These are phyloP conservation scores for Psidium friedrichsthalianum DNA, from an alignment of 345 rosid species.

Conservation along the genomic window DNA sequence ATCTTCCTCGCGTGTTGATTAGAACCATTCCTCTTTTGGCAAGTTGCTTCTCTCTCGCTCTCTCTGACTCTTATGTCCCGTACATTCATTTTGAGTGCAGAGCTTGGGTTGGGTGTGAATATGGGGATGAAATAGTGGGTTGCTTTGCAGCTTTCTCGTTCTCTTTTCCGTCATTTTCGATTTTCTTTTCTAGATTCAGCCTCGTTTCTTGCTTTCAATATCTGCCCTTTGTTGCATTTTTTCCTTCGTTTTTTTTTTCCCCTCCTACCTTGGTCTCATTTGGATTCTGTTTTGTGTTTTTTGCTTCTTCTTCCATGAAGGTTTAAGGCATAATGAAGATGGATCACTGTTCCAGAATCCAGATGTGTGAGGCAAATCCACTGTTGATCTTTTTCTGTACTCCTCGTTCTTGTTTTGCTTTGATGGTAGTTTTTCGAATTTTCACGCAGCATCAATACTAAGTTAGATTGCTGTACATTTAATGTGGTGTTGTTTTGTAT, in stretches of 20 bases:
- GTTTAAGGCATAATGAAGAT: neutral
- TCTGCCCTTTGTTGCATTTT: neutral
- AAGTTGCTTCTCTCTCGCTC: neutral
- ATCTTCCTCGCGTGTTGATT: neutral
- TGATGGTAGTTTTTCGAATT: neutral
- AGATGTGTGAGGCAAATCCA: neutral
- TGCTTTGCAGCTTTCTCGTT: neutral
- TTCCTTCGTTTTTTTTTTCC: neutral
- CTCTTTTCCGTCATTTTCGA: neutral
- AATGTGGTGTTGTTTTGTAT: neutral
- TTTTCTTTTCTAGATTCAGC: neutral
- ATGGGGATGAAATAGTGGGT: neutral
- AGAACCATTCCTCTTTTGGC: neutral
- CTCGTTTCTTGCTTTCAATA: neutral
- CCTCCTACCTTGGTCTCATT: neutral
- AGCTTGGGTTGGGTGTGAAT: neutral
- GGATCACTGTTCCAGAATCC: neutral
- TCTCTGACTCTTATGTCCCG: neutral
- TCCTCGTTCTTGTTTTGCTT: neutral
- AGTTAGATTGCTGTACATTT: neutral
- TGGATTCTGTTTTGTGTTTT: neutral
- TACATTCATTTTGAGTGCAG: neutral
- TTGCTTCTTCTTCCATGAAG: neutral
- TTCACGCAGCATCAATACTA: neutral
- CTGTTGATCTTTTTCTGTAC: neutral